These are phyloP conservation scores for Athelia psychrophila DNA, from an alignment of 1,284 basidiomycete genomes.

Conservation along the genomic window DNA sequence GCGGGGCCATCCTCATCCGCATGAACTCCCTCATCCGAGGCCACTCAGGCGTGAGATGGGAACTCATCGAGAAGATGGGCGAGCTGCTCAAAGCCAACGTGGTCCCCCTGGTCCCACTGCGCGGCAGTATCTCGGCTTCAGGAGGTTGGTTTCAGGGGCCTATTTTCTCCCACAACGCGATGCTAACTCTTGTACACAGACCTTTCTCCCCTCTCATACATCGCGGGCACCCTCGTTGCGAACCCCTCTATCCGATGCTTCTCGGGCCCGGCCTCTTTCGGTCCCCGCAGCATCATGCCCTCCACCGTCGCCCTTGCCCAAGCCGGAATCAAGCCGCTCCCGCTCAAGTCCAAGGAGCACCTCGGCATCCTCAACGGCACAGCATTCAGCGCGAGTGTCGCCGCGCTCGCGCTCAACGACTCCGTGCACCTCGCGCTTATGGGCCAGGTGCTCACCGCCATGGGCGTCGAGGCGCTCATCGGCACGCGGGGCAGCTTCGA, in stretches of 20 bases:
- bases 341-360: slow-evolving; percentile 59
- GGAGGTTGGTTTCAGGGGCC: slow-evolving; percentile 33
- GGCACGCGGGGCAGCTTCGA: slow-evolving; percentile 49
- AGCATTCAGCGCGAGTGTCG: slow-evolving; percentile 46
- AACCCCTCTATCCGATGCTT: slow-evolving; percentile 51
- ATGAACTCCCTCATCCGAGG: slow-evolving; percentile 59
- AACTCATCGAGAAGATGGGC: slow-evolving; percentile 49
- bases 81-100: slow-evolving; percentile 49
- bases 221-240: slow-evolving; percentile 52
- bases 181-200: slow-evolving; percentile 22
- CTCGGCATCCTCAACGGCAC: slow-evolving; percentile 69
- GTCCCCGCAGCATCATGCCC: slow-evolving; percentile 35
- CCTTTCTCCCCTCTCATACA: slow-evolving; percentile 52
- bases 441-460: slow-evolving; percentile 54
- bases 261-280: slow-evolving; percentile 31
- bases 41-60: slow-evolving; percentile 58
- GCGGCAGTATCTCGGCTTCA: slow-evolving; percentile 54
- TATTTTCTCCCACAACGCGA: slow-evolving; percentile 4
- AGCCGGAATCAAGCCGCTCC: slow-evolving; percentile 44
- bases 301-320: slow-evolving; percentile 43
- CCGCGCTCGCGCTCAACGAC: slow-evolving; percentile 44
- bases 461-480: slow-evolving; percentile 56
- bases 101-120: slow-evolving; percentile 53
- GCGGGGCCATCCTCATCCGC: slow-evolving; percentile 57
- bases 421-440: slow-evolving; percentile 49